A percentile compares a stretch with the other conserved stretches of the same genome.
Evolutionary conservation across 305 asterid species (phyloP).

Genomic region (Fraxinus platypoda): DNA sequence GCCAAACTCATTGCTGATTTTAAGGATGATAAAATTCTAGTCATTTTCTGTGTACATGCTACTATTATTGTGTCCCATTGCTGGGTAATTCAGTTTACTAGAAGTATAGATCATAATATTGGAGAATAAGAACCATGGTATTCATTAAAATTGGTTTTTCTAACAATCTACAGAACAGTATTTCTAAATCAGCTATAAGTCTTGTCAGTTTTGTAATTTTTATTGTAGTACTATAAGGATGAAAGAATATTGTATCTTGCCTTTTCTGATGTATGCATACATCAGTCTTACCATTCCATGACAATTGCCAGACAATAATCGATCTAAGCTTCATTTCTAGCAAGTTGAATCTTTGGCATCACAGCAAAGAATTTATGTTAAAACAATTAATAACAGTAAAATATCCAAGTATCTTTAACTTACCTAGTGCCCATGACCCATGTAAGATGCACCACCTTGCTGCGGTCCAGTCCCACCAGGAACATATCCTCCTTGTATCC

Average conservation of each 20-base stretch:
- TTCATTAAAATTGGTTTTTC: neutral
- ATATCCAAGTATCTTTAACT: slow-evolving; percentile 32
- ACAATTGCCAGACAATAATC: neutral
- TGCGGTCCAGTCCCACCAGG: slow-evolving; percentile 77
- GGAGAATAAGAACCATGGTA: neutral
- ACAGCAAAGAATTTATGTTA: neutral
- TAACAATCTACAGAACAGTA: neutral
- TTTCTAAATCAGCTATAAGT: neutral
- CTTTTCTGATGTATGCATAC: neutral
- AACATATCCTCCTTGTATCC: slow-evolving; percentile 72
- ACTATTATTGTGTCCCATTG: neutral
- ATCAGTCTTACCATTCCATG: neutral
- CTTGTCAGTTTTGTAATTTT: neutral
- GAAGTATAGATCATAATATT: neutral
- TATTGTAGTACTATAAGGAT: neutral
- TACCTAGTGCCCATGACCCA: slow-evolving; percentile 87
- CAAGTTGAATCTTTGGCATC: neutral
- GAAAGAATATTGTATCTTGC: neutral
- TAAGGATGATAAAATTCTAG: neutral
- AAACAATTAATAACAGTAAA: neutral
- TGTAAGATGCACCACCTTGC: slow-evolving; percentile 88
- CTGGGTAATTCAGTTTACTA: neutral
- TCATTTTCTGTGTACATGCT: neutral
- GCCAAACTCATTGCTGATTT: neutral
- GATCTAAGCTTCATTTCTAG: neutral